Evolutionary conservation across 148 eudicot genomes (phyloP), one percentile per base, ranked within the genome.

Genomic region (Pouteria glomerata): DNA sequence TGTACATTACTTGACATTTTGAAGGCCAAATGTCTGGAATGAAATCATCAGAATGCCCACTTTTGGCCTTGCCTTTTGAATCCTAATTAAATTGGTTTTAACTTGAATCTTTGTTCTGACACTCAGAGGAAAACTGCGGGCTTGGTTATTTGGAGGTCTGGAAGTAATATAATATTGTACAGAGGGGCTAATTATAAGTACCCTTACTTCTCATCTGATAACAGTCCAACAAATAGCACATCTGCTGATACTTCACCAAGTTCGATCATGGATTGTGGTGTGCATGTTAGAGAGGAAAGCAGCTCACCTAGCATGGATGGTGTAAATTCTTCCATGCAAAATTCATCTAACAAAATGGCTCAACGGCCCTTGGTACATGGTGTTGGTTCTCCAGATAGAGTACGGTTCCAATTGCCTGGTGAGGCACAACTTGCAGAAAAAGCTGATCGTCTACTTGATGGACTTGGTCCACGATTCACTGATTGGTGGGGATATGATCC

Each of bases 401-500:
- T 92, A 55, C 91, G 97, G 19, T 87, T 92, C 56, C 89, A 76
- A 68, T 79, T 92, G 60, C 90, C 99, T 51, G 97, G 99, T 19
- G 99, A 95, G 83, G 84, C 85, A 74, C 88, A 85, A 73, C 88
- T 91, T 68, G 84, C 83, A 59, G 96, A 86, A 69, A 96, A 89
- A 83, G 97, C 88, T 81, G 90, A 92, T 56, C 74, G 63, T 37
- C 80, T 95, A 55, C 75, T 95, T 57, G 96, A 95, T 68, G 97
- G 97, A 71, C 82, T 95, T 63, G 99, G 99, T 64, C 99, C 97
- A 39, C 90, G 99, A 56, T 95, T 89, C 77, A 84, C 81, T 44
- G 96, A 88, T 83, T 95, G 99, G 99, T 95, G 96, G 96, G 96
- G 99, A 31, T 84, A 75, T 77, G 97, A 95, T 66, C 99, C 99